phyloP scores from a whole-genome alignment of 495 filamentous ascomycete genomes.

The Aspergillus cristatus region DNA sequence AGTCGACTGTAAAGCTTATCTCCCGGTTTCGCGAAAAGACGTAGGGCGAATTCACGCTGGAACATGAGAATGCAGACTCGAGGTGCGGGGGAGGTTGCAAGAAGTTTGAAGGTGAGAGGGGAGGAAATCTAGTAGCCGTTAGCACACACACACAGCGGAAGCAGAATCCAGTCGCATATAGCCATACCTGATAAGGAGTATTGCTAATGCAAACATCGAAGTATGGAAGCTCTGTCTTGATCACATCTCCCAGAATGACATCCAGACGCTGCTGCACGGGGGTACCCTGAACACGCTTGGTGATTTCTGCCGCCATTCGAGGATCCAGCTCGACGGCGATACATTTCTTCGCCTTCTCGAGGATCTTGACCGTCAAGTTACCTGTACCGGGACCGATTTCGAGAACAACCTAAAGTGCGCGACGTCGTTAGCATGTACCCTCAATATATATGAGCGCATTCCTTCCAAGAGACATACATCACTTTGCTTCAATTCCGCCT shows the following conservation, averaged over 20 bases:
- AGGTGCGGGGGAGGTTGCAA: constrained; percentile 66
- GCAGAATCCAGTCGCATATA: no score
- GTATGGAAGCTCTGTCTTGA: constrained; percentile 77
- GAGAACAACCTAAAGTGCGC: constrained; percentile 45
- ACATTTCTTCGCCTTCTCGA: constrained; percentile 77
- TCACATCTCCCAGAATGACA: constrained; percentile 83
- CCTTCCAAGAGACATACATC: constrained; percentile 46
- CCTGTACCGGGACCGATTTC: constrained; percentile 75
- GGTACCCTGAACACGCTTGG: constrained; percentile 84
- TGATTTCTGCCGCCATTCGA: constrained; percentile 92
- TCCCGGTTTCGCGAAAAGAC: constrained; percentile 64
- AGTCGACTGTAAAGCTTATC: constrained; percentile 83
- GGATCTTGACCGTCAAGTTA: constrained; percentile 79
- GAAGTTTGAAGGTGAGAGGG: constrained; percentile 82
- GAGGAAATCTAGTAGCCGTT: constrained; percentile 59
- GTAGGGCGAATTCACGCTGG: constrained; percentile 69
- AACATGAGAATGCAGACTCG: constrained; percentile 76
- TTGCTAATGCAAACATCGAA: constrained; percentile 92
- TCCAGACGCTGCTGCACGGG: constrained; percentile 73
- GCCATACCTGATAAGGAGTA: constrained; percentile 78
- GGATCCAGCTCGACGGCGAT: constrained; percentile 93
- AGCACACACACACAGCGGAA: constrained; percentile 1
- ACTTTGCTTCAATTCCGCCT: constrained; percentile 81
- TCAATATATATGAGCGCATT: not conserved
- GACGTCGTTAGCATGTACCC: not conserved